Evolutionary conservation across 2,329 filamentous ascomycete genomes (phyloP).

Genomic region (Ceratocystis harringtonii): DNA sequence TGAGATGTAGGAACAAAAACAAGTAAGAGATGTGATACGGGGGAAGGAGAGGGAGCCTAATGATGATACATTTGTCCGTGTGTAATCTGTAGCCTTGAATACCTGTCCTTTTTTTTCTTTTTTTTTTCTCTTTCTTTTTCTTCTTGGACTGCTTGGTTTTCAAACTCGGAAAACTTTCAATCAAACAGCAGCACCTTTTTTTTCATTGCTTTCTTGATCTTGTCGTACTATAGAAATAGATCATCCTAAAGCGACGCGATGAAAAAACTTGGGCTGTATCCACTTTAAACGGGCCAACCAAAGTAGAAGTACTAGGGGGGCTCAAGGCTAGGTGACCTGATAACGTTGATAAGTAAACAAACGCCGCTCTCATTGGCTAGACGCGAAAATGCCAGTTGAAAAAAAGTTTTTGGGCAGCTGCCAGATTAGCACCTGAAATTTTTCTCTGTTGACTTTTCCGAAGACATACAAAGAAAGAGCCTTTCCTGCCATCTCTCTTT

Average conservation of each 20-base stretch:
- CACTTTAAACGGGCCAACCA: conserved; percentile 1
- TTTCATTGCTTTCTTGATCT: neutral
- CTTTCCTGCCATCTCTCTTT: conserved; percentile 16
- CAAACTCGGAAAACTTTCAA: too few relatives aligned
- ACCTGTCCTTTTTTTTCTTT: neutral
- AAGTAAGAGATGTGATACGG: neutral
- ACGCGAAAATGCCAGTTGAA: conserved; percentile 13
- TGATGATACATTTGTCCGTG: neutral
- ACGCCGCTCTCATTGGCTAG: conserved; percentile 3
- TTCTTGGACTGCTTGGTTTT: too few relatives aligned
- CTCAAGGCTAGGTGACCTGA: conserved; percentile 12
- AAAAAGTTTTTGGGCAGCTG: conserved; percentile 14
- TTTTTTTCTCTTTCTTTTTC: too few relatives aligned
- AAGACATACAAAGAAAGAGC: conserved; percentile 7
- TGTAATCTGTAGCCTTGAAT: neutral
- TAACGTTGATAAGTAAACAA: conserved; percentile 9
- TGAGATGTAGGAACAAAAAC: too few relatives aligned
- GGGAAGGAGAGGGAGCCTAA: neutral
- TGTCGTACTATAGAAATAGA: neutral
- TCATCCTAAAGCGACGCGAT: neutral
- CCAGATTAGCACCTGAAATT: conserved; percentile 11
- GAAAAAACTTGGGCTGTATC: neutral
- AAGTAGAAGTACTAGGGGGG: neutral
- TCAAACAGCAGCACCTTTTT: too few relatives aligned
- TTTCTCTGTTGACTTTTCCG: conserved; percentile 6